A percentile compares a stretch with the other conserved stretches of the same genome.
phyloP scores from a whole-genome alignment of 139 green algal species.

The Micromonas commoda region DNA sequence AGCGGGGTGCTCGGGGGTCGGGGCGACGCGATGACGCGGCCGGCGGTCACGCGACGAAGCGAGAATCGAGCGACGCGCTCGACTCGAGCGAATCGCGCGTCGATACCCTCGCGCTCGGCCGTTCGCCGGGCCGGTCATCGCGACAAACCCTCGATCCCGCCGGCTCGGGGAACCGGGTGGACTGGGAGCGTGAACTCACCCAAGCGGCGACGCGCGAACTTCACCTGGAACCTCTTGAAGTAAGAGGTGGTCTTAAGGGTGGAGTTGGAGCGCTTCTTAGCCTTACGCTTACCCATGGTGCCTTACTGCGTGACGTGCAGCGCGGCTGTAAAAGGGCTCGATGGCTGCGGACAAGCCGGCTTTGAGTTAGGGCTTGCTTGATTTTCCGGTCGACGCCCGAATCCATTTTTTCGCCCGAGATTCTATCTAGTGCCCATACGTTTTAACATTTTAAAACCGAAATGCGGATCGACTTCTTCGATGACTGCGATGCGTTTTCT shows the following conservation, averaged over 20 bases:
- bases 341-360: not conserved
- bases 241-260: conserved; percentile 75
- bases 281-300: conserved; percentile 14
- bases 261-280: conserved; percentile 1
- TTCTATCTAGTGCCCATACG: too few species aligned
- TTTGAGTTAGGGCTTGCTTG: too few species aligned
- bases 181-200: conserved; percentile 35
- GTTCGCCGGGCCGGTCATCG: too few species aligned
- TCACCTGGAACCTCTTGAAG: conserved; percentile 88
- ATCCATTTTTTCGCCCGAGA: too few species aligned
- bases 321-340: conserved; percentile 1
- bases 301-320: not conserved
- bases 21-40: not conserved
- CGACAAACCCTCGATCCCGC: too few species aligned
- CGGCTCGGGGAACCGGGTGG: too few species aligned
- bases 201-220: conserved; percentile 69
- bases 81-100: too few species aligned
- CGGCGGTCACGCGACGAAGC: not conserved
- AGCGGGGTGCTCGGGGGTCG: not conserved
- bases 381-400: too few species aligned
- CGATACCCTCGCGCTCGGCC: too few species aligned
- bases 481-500: too few species aligned
- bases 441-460: too few species aligned
- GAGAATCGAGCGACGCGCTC: not conserved
- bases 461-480: too few species aligned